Evolutionary conservation across 441 rosid genomes (phyloP), one percentile per base, ranked within the genome.

Genomic region (Brassica hybrid): DNA sequence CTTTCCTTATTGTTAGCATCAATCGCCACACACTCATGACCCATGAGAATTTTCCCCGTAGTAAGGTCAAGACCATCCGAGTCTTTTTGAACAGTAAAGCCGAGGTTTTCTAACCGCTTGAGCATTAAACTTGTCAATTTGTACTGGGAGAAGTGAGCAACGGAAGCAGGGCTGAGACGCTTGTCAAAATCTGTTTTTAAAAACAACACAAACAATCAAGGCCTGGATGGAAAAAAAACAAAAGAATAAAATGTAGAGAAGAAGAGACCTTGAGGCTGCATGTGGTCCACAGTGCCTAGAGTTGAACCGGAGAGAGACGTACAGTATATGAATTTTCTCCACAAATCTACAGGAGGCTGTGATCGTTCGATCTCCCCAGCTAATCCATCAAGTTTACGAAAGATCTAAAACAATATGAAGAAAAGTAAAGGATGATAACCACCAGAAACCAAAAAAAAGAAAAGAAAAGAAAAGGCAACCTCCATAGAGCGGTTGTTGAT

Each of bases 401-500:
- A 93, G 68, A 93, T 84, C 98, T 95, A 83, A 77, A 41, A 66
- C 12, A 56, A 21, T 48, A 66, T 56, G 64, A 34, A 80, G 59
- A 69, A 27, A 4, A 27, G 6, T 21, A 32, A 75, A 59, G 5
- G 23, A 23, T 67, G 25, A 65, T 19, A 52, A 67, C 23, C 23
- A 27, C 62, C 32, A 3, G 64, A 5, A 18, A 21, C 7, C 62
- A 69, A 18, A 7, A 18, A 13, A 65, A 64, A 19, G 67, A 58
- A 16, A 56, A 30, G 65, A 14, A 66, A 13, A 18, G 5, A 50
- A 25, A 50, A 34, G 0, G 56, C 0, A 76, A 95, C 99, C 98
- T 96, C 99, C 99, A 96, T 93, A 18, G 98, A 84, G 12, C 98
- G 88, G 67, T 93, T 96, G 85, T 95, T 95, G 86, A 95, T 93